phyloP scores from a whole-genome alignment of 768 basidiomycete species.

The Podaxis pistillaris region DNA sequence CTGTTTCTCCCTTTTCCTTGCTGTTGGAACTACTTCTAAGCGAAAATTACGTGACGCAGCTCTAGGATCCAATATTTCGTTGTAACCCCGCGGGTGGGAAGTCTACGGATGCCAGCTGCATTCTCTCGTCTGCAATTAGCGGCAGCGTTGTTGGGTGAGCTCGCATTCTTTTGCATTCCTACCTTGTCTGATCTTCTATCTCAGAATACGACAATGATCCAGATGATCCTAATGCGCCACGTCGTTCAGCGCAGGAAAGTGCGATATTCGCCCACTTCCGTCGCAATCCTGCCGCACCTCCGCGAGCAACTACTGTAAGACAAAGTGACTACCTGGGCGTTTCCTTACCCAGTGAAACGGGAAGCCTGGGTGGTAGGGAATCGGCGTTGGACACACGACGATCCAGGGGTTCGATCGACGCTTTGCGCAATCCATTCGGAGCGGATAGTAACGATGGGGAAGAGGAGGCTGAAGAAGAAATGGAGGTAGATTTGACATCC shows the following conservation, averaged over 20 bases:
- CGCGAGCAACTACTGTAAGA: constrained; percentile 36
- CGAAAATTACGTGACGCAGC: neutral
- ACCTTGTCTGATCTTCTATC: neutral
- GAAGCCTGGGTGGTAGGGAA: constrained; percentile 42
- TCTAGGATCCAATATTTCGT: neutral
- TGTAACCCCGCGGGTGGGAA: neutral
- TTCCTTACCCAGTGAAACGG: constrained; percentile 60
- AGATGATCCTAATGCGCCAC: constrained; percentile 57
- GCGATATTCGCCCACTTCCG: constrained; percentile 84
- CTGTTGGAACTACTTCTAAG: neutral
- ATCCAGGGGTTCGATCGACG: constrained; percentile 60
- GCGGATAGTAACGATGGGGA: constrained; percentile 56
- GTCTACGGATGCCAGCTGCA: constrained; percentile 32
- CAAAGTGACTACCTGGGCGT: constrained; percentile 71
- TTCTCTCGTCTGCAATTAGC: constrained; percentile 88
- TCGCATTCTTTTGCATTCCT: constrained; percentile 8
- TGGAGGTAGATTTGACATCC: constrained; percentile 79
- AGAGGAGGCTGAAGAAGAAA: constrained; percentile 42
- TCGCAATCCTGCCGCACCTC: constrained; percentile 48
- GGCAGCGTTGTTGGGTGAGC: constrained; percentile 78
- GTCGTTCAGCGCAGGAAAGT: constrained; percentile 74
- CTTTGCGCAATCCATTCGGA: constrained; percentile 73
- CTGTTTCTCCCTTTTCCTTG: neutral
- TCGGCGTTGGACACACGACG: constrained; percentile 47
- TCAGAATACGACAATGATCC: constrained; percentile 90